phyloP scores from a whole-genome alignment of 257 asterid species.

The Nicotiana undulata region DNA sequence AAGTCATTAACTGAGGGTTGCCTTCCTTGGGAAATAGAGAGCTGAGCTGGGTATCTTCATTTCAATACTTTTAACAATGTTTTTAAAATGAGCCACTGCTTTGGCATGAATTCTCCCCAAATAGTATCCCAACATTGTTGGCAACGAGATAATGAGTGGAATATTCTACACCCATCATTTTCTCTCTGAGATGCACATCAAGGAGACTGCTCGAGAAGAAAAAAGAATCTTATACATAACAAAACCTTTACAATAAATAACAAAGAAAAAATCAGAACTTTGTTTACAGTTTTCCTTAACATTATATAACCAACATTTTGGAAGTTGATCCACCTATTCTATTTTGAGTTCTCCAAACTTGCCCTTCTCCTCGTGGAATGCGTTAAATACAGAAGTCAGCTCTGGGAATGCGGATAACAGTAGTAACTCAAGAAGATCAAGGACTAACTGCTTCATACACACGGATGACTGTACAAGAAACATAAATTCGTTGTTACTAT shows the following conservation, averaged over 20 bases:
- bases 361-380: constrained; percentile 53
- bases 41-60: not conserved
- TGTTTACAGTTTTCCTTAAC: not conserved
- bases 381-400: constrained; percentile 52
- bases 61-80: too few species aligned
- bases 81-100: too few species aligned
- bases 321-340: constrained; percentile 2
- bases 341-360: constrained; percentile 51
- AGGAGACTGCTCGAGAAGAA: not conserved
- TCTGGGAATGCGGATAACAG: constrained; percentile 74
- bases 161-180: too few species aligned
- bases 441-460: constrained; percentile 73
- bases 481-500: not conserved
- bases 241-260: not conserved
- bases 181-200: too few species aligned
- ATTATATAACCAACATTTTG: not conserved
- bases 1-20: not conserved
- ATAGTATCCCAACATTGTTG: too few species aligned
- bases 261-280: not conserved
- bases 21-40: not conserved
- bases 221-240: not conserved
- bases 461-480: constrained; percentile 55
- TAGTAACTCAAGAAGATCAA: constrained; percentile 67
- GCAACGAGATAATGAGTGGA: too few species aligned
- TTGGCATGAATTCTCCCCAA: too few species aligned